Base-by-base conservation (phyloP, 208 protist genomes). In the Leishmania guyanensis region DNA sequence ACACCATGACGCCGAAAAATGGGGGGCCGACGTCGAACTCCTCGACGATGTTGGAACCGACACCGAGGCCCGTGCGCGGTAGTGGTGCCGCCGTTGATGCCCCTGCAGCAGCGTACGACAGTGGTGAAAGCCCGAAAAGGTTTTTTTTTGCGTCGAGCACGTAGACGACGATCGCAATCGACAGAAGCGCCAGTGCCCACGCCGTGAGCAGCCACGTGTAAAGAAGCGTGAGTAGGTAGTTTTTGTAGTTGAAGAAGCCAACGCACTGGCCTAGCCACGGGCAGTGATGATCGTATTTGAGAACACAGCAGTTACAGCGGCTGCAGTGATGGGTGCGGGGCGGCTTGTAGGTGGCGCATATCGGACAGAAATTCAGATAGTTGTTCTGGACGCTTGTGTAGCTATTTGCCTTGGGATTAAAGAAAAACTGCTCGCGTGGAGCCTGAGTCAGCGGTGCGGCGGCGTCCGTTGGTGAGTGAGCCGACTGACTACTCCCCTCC, bases 251-350 rank as follows among this genome's bases (percentile, higher is more conserved):
- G 77, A 93, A 95, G 79, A 97, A 96, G n/a, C 96, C 96, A 3
- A 98, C 91, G 80, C 95, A 98, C 73, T 93, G 94, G 14, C 94
- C 96, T 17, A 97, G 85, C 95, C 96, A 98, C 3, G 96, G 95
- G 84, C 96, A 98, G 82, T 98, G 96, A 80, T 98, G 96, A 80
- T 98, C 96, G 81, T 97, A 98, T 85, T 95, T 94, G 71, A 97
- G 86, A 1, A 98, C 88, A 78, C 96, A 98, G 69, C 83, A 86
- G 56, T 95, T 88, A 90, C 96, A 98, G 9, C 86, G 84, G 75
- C 93, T 95, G 84, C 96, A 98, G 88, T 98, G 96, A 58, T 96
- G 94, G 17, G 95, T 87, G 10, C 96, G 85, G 22, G 90, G 94
- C 9, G 96, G 95, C 79, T 97, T 98, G 80, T 96, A 98, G n/a